Percentiles rank a stretch among this genome's conserved stretches.
Conservation (phyloP, 108 stramenopile species). For the Pseudonitzschia multiseries region DNA sequence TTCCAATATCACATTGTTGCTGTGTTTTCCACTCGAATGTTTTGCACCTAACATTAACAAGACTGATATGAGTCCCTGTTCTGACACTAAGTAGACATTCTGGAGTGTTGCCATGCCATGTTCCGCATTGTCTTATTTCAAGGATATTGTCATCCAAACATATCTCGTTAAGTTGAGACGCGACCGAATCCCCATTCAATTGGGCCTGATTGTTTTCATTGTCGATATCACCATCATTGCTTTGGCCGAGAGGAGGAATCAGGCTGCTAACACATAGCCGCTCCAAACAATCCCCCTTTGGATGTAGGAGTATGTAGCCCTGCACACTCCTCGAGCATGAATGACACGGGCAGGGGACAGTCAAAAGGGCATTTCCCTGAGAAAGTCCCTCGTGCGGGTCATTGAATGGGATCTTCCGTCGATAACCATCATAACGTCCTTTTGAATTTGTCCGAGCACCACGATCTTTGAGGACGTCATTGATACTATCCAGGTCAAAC, state of each 20-base stretch:
- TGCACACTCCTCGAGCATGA: constrained; percentile 32
- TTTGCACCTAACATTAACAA: constrained; percentile 20
- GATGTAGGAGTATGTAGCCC: constrained; percentile 52
- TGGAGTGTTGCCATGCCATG: constrained; percentile 26
- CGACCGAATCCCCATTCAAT: background rate
- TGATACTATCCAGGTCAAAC: constrained; percentile 26
- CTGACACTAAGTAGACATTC: constrained; percentile 32
- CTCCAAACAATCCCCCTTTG: constrained; percentile 54
- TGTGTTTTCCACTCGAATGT: constrained; percentile 10
- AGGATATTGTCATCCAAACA: constrained; percentile 62
- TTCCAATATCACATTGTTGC: background rate
- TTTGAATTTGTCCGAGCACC: constrained; percentile 12
- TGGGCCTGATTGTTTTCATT: constrained; percentile 1
- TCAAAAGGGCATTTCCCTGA: constrained; percentile 64
- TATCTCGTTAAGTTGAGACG: constrained; percentile 24
- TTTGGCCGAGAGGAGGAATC: constrained; percentile 31
- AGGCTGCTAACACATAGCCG: constrained; percentile 50
- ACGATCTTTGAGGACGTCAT: constrained; percentile 11
- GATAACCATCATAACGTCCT: background rate
- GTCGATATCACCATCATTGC: constrained; percentile 18
- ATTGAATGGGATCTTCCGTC: constrained; percentile 24
- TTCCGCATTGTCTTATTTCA: constrained; percentile 58
- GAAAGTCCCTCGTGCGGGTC: constrained; percentile 16
- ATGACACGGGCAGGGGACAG: constrained; percentile 59
- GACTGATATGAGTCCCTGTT: constrained; percentile 47